Evolutionary conservation across 129 eudicot species (phyloP).

Genomic region (Glebionis coronaria): DNA sequence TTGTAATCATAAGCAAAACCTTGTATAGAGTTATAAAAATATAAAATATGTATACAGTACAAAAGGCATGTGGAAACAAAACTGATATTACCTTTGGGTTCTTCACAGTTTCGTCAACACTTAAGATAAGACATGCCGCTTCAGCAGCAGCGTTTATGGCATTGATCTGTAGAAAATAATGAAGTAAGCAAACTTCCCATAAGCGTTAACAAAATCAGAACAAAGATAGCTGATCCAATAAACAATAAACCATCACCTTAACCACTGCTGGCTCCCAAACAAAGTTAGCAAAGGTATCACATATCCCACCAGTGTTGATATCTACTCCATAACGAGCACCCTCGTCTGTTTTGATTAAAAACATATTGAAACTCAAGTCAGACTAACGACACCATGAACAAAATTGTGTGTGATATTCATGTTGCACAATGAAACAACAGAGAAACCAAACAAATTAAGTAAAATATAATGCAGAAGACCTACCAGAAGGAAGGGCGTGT

Average conservation of each 20-base stretch:
- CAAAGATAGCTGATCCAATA: neutral
- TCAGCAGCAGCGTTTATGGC: slow-evolving; percentile 99
- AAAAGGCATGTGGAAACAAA: neutral
- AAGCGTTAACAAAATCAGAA: slow-evolving; percentile 6
- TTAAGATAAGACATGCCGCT: slow-evolving; percentile 94
- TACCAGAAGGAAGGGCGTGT: slow-evolving; percentile 85
- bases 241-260: slow-evolving; percentile 47
- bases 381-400: neutral
- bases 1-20: neutral
- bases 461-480: slow-evolving; percentile 20
- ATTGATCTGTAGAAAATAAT: slow-evolving; percentile 53
- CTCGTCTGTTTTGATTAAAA: slow-evolving; percentile 54
- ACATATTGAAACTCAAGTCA: neutral
- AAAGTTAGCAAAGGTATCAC: slow-evolving; percentile 88
- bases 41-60: neutral
- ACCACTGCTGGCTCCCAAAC: slow-evolving; percentile 99
- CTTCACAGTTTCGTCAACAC: slow-evolving; percentile 95
- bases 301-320: slow-evolving; percentile 93
- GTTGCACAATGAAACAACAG: neutral
- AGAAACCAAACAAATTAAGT: neutral
- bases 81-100: slow-evolving; percentile 79
- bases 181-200: slow-evolving; percentile 19
- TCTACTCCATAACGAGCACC: slow-evolving; percentile 97
- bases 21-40: neutral
- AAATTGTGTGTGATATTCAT: slow-evolving; percentile 4